A percentile compares a stretch with the other conserved stretches of the same genome.
phyloP scores from a whole-genome alignment of 345 rosid genomes.

The Gossypium ekmanianum region DNA sequence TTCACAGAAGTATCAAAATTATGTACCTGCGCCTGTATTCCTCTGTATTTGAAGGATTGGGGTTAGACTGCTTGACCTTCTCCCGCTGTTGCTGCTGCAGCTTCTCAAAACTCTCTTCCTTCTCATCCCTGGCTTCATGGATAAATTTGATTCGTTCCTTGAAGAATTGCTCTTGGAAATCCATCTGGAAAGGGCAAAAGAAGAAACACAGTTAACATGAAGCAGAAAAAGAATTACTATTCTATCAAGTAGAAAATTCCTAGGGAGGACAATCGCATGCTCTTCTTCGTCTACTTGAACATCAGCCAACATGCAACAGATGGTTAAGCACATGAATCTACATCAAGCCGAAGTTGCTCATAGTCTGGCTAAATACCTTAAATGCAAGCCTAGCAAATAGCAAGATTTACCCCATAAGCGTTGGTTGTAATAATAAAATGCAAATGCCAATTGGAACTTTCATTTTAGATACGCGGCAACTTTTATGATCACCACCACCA shows the following conservation, averaged over 20 bases:
- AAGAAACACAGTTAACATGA: neutral
- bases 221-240: neutral
- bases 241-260: neutral
- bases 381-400: neutral
- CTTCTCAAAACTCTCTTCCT: constrained; percentile 77
- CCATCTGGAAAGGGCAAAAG: constrained; percentile 44
- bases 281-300: neutral
- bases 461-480: neutral
- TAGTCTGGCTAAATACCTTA: neutral
- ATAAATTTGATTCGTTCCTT: constrained; percentile 46
- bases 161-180: constrained; percentile 70
- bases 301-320: neutral
- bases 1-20: neutral
- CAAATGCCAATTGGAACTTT: neutral
- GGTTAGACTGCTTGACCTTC: constrained; percentile 45
- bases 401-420: neutral
- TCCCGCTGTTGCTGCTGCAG: constrained; percentile 72
- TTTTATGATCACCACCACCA: neutral
- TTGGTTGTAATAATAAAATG: neutral
- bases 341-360: neutral
- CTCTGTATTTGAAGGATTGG: constrained; percentile 32
- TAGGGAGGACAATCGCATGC: neutral
- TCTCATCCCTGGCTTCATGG: constrained; percentile 42
- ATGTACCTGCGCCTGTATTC: constrained; percentile 51
- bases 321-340: neutral